phyloP scores from a whole-genome alignment of 352 stramenopile genomes.

The Lagenidium sp. region DNA sequence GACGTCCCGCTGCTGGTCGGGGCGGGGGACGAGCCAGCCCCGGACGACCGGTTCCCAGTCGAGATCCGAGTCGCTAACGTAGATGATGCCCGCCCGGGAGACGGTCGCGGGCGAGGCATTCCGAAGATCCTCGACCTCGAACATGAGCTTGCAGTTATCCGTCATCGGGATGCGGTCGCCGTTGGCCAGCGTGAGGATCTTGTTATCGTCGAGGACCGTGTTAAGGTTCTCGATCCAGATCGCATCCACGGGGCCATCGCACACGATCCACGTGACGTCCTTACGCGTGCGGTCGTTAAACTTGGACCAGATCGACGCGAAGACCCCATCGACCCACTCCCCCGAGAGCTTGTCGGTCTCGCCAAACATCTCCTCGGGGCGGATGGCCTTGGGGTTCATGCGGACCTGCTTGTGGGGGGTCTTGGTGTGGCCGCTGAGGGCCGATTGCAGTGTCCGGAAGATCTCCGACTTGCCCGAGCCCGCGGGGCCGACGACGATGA shows the following conservation, averaged over 20 bases:
- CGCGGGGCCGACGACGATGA: constrained; percentile 85
- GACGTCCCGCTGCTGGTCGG: constrained; percentile 35
- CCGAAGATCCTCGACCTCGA: constrained; percentile 90
- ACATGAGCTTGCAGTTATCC: constrained; percentile 86
- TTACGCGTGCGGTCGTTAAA: constrained; percentile 80
- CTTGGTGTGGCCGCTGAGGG: constrained; percentile 43
- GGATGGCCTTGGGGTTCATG: constrained; percentile 80
- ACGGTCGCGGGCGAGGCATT: constrained; percentile 91
- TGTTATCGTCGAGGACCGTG: constrained; percentile 93
- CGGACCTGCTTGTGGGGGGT: constrained; percentile 67
- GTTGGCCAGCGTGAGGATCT: constrained; percentile 90
- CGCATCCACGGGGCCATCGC: constrained; percentile 90
- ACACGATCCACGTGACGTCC: constrained; percentile 88
- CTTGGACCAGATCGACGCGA: constrained; percentile 81
- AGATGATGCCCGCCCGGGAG: constrained; percentile 87
- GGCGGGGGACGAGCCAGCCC: constrained; percentile 42
- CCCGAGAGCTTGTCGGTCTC: constrained; percentile 69
- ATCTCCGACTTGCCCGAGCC: constrained; percentile 75
- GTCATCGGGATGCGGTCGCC: constrained; percentile 90
- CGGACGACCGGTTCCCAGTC: constrained; percentile 67
- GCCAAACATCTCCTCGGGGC: constrained; percentile 73
- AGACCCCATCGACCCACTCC: constrained; percentile 70
- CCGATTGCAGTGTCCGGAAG: constrained; percentile 53
- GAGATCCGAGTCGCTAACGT: constrained; percentile 77
- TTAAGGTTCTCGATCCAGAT: constrained; percentile 96